Evolutionary conservation across 1,139 yeast genomes (phyloP), one percentile per base, ranked within the genome.

Genomic region (Candida mesenterica): DNA sequence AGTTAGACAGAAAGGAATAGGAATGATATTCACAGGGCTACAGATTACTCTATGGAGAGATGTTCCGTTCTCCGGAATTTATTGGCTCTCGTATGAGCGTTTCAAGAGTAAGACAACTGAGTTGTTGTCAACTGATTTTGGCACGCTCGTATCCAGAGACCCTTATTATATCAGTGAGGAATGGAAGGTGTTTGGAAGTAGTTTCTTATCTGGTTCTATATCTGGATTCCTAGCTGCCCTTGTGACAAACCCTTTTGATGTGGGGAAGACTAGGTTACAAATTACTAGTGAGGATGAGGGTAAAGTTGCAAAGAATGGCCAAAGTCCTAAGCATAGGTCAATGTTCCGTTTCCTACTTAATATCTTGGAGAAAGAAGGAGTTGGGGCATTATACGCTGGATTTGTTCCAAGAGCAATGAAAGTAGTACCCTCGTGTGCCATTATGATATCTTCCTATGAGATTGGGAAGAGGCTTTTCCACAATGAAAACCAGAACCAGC

Each of bases 401-500:
- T 65, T 89, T 28, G 70, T 78, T 2, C 97, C 97, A 0, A 72
- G 99, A 45, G 76, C 92, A 7, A 65, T 90, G 57, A 92, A 92
- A 54, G 85, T 92, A 28, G 96, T 97, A 1, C 98, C 98, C 3
- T 84, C 97, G 9, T 92, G 98, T 72, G 98, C 98, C 2, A 92
- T 92, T 25, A 94, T 92, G 99, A 90, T 92, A 34, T 87, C 97
- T 2, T 84, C 95, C 30, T 92, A 92, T 58, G 98, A 92, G 57
- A 68, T 90, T 34, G 87, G 95, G 22, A 94, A 94, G 59, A 77
- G 75, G 50, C 64, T 83, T 27, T 77, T 83, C 52, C 60, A 19
- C 9, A 19, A 19, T 19, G 22, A 19, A 19, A 19, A 19, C 22
- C 6, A 6, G 22, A 19, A 19, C 22, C 22, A 19, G 22, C 22